Conservation (phyloP, 768 basidiomycete genomes). For the Amanita exitialis region DNA sequence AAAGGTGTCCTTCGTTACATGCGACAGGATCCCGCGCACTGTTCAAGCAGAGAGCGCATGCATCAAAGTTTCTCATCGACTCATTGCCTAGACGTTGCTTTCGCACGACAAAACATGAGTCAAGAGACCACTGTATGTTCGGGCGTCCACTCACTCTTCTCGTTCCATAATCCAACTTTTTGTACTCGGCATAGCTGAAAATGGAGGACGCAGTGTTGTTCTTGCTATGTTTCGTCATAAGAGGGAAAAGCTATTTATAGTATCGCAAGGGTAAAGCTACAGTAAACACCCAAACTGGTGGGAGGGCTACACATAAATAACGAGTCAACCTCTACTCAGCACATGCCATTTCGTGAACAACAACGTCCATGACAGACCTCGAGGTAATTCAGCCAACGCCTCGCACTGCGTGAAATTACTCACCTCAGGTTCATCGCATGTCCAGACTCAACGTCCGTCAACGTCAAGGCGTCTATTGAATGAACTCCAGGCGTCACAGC, state of each 20-base stretch:
- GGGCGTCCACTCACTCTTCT: constrained; percentile 40
- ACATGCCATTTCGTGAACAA: constrained; percentile 44
- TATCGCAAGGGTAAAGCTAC: neutral
- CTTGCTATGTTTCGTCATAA: constrained; percentile 85
- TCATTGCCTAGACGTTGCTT: constrained; percentile 82
- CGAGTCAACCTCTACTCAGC: neutral
- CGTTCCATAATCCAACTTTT: constrained; percentile 78
- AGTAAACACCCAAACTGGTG: neutral
- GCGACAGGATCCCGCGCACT: constrained; percentile 75
- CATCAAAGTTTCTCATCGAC: constrained; percentile 87
- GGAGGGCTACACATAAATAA: no score
- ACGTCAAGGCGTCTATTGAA: constrained; percentile 55
- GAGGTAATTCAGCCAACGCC: neutral
- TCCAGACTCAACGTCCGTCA: constrained; percentile 69
- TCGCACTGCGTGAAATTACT: constrained; percentile 10
- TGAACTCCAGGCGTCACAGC: constrained; percentile 77
- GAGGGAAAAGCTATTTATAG: neutral
- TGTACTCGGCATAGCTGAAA: constrained; percentile 85
- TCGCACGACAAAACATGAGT: neutral
- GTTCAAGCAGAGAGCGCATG: constrained; percentile 83
- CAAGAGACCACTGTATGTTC: neutral
- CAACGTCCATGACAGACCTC: constrained; percentile 69
- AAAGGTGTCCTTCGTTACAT: constrained; percentile 83
- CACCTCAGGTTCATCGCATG: constrained; percentile 69
- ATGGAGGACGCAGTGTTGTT: constrained; percentile 86